Evolutionary conservation across 2,329 filamentous ascomycete species (phyloP), one percentile per base, ranked within the genome.

Genomic region (Penicillium sp.): DNA sequence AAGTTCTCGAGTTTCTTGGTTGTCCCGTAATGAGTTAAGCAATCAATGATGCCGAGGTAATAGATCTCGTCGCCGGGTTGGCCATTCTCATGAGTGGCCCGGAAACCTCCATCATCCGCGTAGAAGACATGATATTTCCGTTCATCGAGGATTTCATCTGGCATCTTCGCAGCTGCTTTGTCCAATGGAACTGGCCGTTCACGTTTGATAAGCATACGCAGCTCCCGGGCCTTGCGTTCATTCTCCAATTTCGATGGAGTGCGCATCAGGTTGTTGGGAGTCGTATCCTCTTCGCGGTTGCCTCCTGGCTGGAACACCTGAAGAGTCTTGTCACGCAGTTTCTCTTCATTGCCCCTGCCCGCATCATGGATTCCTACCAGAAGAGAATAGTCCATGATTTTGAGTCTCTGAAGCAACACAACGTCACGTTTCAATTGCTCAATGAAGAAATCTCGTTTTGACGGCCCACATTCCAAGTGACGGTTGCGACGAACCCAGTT

Each of bases 341-440:
- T 96, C 72, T 99, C 94, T 66, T 97, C 92, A 70, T 99, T 99
- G 31, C 94, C 94, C 64, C 90, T 88, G 53, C 86, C 85, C 20
- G 95, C 74, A 71, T 99, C 94, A 71, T 99, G 94, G 49, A 97
- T 94, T 48, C 94, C 94, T 53, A 99, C 86, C 37, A 99, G 82
- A 59, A 99, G 84, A 10, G 93, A 97, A 75, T 99, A 99, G 74
- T 99, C 94, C 94, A 99, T 99, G 67, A 99, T 97, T 66, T 96
- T 89, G 42, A 97, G 81, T 66, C 83, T 86, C 75, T 97, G 92
- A 57, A 99, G 78, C 32, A 99, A 80, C 50, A 85, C 85, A 9
- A 99, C 94, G 72, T 99, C 94, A 58, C 84, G 85, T 64, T 92
- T 85, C 69, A 99, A 85, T 75, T 99, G 94, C 67, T 92, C 86